These are phyloP conservation scores for Mortierella sp. DNA, from an alignment of 371 early-diverging fungal species.

Conservation along the genomic window DNA sequence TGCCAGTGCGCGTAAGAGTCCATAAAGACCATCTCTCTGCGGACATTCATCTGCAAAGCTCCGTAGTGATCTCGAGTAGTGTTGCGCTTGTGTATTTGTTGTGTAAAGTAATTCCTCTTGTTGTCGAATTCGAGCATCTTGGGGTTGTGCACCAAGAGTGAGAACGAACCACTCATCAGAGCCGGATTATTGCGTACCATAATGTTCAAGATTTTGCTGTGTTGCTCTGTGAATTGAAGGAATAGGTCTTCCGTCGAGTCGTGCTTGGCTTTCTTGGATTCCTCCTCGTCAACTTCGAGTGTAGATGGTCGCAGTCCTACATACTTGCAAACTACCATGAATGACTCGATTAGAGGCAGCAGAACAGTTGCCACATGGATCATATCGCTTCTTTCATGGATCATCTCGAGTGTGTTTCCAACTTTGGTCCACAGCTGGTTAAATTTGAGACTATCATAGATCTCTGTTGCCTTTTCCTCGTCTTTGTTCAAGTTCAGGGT, in stretches of 20 bases:
- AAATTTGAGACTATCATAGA: slow-evolving; percentile 82
- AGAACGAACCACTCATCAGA: slow-evolving; percentile 96
- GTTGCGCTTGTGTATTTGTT: slow-evolving; percentile 90
- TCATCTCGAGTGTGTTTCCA: slow-evolving; percentile 78
- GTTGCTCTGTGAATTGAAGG: slow-evolving; percentile 91
- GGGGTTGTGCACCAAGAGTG: slow-evolving; percentile 94
- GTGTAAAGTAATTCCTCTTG: slow-evolving; percentile 97
- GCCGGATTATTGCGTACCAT: slow-evolving; percentile 97
- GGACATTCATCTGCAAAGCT: slow-evolving; percentile 88
- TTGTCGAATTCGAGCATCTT: slow-evolving; percentile 99
- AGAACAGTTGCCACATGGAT: slow-evolving; percentile 93
- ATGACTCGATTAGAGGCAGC: slow-evolving; percentile 95
- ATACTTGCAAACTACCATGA: slow-evolving; percentile 95
- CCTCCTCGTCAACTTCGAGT: slow-evolving; percentile 41
- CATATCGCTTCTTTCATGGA: slow-evolving; percentile 83
- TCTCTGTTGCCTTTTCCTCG: slow-evolving; percentile 69
- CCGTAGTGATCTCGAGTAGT: slow-evolving; percentile 75
- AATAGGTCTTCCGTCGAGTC: slow-evolving; percentile 79
- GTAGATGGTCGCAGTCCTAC: slow-evolving; percentile 60
- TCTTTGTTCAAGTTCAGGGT: slow-evolving; percentile 53
- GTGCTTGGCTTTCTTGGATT: slow-evolving; percentile 26
- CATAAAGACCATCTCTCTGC: slow-evolving; percentile 95
- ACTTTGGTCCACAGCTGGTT: slow-evolving; percentile 85
- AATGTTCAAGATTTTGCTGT: slow-evolving; percentile 95
- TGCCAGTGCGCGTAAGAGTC: slow-evolving; percentile 96